These are phyloP conservation scores for Murraya paniculata DNA, from an alignment of 345 rosid species.

Conservation along the genomic window DNA sequence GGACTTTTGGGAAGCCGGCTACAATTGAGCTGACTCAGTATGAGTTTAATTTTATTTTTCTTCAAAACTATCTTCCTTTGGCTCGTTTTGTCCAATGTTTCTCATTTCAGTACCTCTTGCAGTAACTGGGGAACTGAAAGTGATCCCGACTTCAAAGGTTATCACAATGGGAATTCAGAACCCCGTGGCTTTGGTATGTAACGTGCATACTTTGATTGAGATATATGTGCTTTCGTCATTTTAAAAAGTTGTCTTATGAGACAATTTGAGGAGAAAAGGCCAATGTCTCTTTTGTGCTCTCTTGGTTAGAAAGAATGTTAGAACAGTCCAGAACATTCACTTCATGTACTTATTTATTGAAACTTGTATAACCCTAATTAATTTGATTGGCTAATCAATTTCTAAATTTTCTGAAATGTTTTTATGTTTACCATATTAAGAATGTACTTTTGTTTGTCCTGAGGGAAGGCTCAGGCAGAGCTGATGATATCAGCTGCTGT, in stretches of 20 bases:
- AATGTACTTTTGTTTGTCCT: not conserved
- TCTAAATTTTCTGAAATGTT: not conserved
- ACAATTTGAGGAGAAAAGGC: not conserved
- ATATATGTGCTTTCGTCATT: not conserved
- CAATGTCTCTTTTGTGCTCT: not conserved
- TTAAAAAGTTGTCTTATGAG: not conserved
- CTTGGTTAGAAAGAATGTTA: not conserved
- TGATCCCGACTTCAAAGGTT: constrained; percentile 85
- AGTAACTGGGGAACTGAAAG: constrained; percentile 97
- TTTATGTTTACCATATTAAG: not conserved
- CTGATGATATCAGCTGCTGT: not conserved
- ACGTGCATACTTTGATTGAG: not conserved
- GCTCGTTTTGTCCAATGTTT: not conserved
- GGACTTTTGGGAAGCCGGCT: constrained; percentile 77
- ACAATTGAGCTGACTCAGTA: constrained; percentile 94
- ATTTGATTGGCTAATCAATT: not conserved
- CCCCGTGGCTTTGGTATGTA: constrained; percentile 87
- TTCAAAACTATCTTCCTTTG: not conserved
- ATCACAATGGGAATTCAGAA: constrained; percentile 90
- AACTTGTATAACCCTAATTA: not conserved
- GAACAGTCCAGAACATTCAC: not conserved
- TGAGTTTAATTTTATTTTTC: constrained; percentile 17
- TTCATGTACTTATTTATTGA: not conserved
- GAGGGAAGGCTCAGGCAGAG: not conserved
- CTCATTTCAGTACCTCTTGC: constrained; percentile 29